Percentiles rank a stretch among this genome's conserved stretches.
Evolutionary conservation across 208 protist species (phyloP).

Genomic region (Polymyxa betae): DNA sequence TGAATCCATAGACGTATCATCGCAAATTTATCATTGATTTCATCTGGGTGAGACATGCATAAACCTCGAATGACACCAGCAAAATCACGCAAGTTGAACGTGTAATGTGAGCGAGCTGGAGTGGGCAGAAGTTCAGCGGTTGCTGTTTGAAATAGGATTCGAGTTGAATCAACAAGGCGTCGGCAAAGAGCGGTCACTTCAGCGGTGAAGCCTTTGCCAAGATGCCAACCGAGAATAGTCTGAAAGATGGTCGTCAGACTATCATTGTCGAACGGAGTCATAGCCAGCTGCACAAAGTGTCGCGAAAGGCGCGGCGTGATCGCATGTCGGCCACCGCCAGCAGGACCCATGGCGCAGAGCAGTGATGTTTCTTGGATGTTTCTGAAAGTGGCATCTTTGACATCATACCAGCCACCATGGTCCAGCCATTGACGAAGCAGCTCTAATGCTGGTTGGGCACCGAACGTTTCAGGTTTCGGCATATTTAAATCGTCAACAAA

Average conservation of each 20-base stretch:
- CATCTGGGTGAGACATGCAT: conserved; percentile 79
- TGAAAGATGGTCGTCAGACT: conserved; percentile 90
- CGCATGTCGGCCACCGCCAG: conserved; percentile 90
- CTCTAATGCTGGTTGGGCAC: conserved; percentile 96
- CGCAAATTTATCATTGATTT: conserved; percentile 69
- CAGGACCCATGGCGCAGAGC: conserved; percentile 91
- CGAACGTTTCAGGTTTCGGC: conserved; percentile 93
- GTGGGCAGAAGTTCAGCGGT: conserved; percentile 71
- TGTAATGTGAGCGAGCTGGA: conserved; percentile 74
- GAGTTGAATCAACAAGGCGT: conserved; percentile 63
- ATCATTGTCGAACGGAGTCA: conserved; percentile 90
- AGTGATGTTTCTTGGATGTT: conserved; percentile 91
- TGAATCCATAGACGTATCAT: conserved; percentile 91
- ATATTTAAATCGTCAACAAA: conserved; percentile 98
- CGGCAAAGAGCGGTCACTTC: conserved; percentile 60
- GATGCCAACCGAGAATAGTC: conserved; percentile 90
- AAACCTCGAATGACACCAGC: conserved; percentile 84
- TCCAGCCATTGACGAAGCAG: conserved; percentile 96
- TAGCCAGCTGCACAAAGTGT: conserved; percentile 96
- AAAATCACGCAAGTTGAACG: conserved; percentile 78
- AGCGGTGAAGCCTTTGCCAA: conserved; percentile 70
- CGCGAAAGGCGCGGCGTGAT: conserved; percentile 93
- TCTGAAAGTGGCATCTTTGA: conserved; percentile 85
- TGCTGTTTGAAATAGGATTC: conserved; percentile 68
- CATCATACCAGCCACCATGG: conserved; percentile 91